phyloP scores from a whole-genome alignment of 441 rosid genomes.

The Hura crepitans region DNA sequence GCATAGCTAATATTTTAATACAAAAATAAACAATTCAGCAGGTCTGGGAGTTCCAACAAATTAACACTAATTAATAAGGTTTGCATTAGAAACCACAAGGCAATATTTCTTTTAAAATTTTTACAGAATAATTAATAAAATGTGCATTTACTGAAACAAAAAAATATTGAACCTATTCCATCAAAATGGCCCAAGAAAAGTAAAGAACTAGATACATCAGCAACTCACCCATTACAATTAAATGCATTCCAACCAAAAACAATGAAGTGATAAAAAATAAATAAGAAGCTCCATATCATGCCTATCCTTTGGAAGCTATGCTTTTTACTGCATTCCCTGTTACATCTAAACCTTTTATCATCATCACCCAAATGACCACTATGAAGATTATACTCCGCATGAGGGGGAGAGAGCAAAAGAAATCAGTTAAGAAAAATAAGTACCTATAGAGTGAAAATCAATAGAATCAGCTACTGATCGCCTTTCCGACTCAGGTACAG shows the following conservation, averaged over 20 bases:
- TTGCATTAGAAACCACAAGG: neutral
- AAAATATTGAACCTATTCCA: neutral
- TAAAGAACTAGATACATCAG: neutral
- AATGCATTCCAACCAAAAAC: neutral
- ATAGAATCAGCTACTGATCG: constrained; percentile 75
- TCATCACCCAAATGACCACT: neutral
- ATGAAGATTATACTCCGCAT: neutral
- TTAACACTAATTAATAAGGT: neutral
- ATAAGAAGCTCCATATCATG: too few species aligned
- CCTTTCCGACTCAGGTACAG: constrained; percentile 67
- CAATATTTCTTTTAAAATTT: constrained; percentile 7
- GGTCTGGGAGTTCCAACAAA: neutral
- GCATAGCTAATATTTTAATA: too few species aligned
- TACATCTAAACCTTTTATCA: neutral
- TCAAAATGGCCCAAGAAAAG: too few species aligned
- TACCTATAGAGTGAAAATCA: constrained; percentile 79
- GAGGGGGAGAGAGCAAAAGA: neutral
- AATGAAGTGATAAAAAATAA: neutral
- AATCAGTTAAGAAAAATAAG: constrained; percentile 2
- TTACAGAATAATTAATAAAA: neutral
- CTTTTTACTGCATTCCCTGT: neutral
- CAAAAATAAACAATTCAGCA: neutral
- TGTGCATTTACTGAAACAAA: neutral
- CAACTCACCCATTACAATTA: neutral
- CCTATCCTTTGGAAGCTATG: neutral